These are phyloP conservation scores for Myxozyma neotropica DNA, from an alignment of 805 yeast species.

Conservation along the genomic window DNA sequence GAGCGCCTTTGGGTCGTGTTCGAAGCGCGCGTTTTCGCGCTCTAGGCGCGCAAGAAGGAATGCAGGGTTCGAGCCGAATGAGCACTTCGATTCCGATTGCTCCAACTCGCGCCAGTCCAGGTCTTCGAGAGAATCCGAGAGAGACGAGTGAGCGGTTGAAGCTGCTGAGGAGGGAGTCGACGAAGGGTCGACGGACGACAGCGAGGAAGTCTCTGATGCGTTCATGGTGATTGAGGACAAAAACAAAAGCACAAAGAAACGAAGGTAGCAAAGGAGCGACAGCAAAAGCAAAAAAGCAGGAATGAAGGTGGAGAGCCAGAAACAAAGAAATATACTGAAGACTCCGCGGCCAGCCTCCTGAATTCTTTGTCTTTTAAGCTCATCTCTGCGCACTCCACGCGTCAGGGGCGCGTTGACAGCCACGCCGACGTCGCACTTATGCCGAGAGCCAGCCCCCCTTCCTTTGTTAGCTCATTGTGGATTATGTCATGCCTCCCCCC, in stretches of 20 bases:
- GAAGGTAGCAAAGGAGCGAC: background rate
- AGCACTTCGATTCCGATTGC: conserved; percentile 17
- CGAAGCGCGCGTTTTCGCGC: conserved; percentile 31
- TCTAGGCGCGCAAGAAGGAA: conserved; percentile 33
- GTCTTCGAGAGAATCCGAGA: conserved; percentile 1
- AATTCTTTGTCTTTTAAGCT: no score
- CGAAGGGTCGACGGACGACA: background rate
- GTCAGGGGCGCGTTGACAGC: background rate
- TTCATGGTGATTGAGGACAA: background rate
- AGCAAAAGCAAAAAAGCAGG: background rate
- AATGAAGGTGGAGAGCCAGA: background rate
- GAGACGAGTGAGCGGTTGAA: conserved; percentile 2
- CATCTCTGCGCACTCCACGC: no score
- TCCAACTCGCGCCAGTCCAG: conserved; percentile 31
- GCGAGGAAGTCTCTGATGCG: background rate
- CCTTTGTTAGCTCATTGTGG: background rate
- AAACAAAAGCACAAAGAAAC: background rate
- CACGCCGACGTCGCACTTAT: background rate
- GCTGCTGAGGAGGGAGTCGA: conserved; percentile 5
- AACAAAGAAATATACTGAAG: background rate
- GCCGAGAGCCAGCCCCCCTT: background rate
- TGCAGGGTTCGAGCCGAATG: conserved; percentile 17
- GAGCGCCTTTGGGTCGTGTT: conserved; percentile 30
- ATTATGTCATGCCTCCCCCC: no score
- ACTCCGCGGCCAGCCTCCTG: no score